Evolutionary conservation across 108 stramenopile genomes (phyloP), one percentile per base, ranked within the genome.

Genomic region (Schizochytrium sp.): DNA sequence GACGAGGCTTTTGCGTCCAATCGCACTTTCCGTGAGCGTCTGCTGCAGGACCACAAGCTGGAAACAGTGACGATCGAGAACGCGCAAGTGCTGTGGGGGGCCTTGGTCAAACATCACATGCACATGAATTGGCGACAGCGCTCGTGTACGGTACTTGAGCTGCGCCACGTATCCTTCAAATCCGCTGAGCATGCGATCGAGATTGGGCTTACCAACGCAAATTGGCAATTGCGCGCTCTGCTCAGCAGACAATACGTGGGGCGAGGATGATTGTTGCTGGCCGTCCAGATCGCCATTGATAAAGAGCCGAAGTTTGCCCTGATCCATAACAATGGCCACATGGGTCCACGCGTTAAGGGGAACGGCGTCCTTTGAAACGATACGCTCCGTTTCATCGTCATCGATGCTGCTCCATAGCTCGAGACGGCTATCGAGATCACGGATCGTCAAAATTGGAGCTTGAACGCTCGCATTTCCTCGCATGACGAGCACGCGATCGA

Each of bases 91-190:
- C 71, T 91, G 83, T 0, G 94, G 94, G 8, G 93, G 94, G 19
- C 94, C 94, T 48, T 93, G 91, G 91, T 94, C 94, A 55, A 25
- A 93, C 48, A 94, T 89, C 57, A 94, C 89, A 14, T 91, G 90
- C 21, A 94, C 93, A 83, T 94, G 94, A 16, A 94, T 94, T 6
- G 94, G 94, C 23, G 90, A 91, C 6, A 94, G 87, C 3, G 94
- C 94, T 5, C 94, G 88, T 5, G 93, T 92, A 87, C 91, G 93
- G 60, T 57, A 93, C 58, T 91, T 88, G 4, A 92, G 90, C 29
- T 90, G 89, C 18, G 93, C 92, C 45, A 94, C 72, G 55, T 90
- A 89, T 23, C 91, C 94, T 63, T 93, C 92, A 5, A 93, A 47
- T 5, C 92, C 92, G 12, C 92, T 91, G 10, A 88, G 44, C 58